Conservation (phyloP, 1,139 yeast species). For the Taphrina sp. region DNA sequence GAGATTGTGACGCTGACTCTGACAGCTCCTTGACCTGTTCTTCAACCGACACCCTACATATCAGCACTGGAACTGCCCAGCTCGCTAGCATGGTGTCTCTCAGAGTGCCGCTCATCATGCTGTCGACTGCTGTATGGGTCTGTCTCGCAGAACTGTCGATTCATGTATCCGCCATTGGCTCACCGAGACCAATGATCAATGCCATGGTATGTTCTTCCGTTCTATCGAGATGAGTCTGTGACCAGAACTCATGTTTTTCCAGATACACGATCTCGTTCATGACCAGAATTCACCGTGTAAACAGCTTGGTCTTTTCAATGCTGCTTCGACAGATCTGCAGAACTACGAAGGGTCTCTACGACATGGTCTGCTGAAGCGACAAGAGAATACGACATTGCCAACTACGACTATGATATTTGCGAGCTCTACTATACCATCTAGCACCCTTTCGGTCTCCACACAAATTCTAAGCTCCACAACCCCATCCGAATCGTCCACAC, state of each 20-base stretch:
- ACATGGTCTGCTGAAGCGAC: background rate
- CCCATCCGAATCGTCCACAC: background rate
- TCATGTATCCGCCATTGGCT: background rate
- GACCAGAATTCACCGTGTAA: constrained; percentile 4
- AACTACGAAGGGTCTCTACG: constrained; percentile 1
- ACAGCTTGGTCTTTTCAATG: background rate
- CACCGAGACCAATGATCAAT: constrained; percentile 4
- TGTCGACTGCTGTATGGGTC: no score
- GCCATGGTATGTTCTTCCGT: constrained; percentile 6
- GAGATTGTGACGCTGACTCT: no score
- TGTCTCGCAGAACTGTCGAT: no score
- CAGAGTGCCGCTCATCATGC: background rate
- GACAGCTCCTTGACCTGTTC: no score
- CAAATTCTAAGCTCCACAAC: background rate
- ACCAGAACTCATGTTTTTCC: no score
- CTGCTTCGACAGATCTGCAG: background rate
- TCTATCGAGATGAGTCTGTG: no score
- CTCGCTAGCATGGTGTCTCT: background rate
- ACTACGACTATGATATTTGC: background rate
- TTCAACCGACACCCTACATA: no score
- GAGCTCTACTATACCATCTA: background rate
- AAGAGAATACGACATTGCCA: constrained; percentile 7
- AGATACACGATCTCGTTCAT: constrained; percentile 6
- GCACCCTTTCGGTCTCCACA: background rate
- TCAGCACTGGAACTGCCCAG: no score